These are phyloP conservation scores for Elsinoe batatas DNA, from an alignment of 2,329 filamentous ascomycete species.

Conservation along the genomic window DNA sequence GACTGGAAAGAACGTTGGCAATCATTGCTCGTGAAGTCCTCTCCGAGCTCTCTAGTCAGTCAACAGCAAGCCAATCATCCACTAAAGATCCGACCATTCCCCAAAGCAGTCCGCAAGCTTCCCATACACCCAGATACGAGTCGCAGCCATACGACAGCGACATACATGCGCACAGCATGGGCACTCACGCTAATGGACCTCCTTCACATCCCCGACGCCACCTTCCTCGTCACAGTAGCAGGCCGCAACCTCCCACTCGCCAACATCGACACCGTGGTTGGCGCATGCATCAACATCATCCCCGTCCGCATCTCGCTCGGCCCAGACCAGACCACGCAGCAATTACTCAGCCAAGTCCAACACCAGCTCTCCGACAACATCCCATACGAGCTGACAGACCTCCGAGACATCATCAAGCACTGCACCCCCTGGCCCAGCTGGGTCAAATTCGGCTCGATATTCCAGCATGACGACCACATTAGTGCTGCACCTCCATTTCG, in stretches of 20 bases:
- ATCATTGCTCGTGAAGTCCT: background rate
- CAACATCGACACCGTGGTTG: constrained; percentile 48
- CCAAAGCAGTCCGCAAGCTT: background rate
- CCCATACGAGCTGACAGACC: constrained; percentile 29
- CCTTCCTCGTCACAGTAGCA: constrained; percentile 55
- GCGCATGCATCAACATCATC: constrained; percentile 58
- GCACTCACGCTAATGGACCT: constrained; percentile 45
- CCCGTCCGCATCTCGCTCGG: constrained; percentile 52
- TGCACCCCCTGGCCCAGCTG: constrained; percentile 21
- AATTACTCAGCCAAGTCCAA: constrained; percentile 29
- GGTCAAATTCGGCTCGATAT: background rate
- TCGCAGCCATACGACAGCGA: constrained; percentile 20
- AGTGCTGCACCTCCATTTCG: background rate
- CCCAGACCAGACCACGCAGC: constrained; percentile 33
- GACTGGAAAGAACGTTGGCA: background rate
- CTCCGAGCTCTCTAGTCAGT: background rate
- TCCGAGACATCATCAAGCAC: constrained; percentile 27
- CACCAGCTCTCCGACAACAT: constrained; percentile 27
- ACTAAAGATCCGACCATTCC: background rate
- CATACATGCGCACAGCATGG: constrained; percentile 50
- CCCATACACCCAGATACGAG: background rate
- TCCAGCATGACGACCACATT: constrained; percentile 4
- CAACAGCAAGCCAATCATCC: background rate
- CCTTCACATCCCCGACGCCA: constrained; percentile 41
- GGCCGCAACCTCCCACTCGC: constrained; percentile 52